Evolutionary conservation across 2,329 filamentous ascomycete genomes (phyloP), one percentile per base, ranked within the genome.

Genomic region (Periglandula ipomoeae): DNA sequence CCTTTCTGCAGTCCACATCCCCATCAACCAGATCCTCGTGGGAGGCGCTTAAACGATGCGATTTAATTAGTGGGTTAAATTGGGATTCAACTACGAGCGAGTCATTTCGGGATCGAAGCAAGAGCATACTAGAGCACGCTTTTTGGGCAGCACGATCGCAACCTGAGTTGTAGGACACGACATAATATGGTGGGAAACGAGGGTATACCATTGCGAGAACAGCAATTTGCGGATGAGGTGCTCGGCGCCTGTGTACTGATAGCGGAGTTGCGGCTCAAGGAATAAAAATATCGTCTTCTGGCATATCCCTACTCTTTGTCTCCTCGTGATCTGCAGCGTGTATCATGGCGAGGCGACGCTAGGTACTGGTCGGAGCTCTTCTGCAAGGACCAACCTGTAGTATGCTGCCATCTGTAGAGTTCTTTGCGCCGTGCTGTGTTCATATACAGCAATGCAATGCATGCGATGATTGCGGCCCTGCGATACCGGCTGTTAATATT

Each of bases 1-100:
- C n/a, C 13, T 24, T n/a, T n/a, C n/a, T 11, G 5, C 38, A 82
- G 78, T 85, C 55, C 81, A 85, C 65, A 83, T 85, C 44, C 82
- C 82, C 54, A 75, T 85, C 55, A 85, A 85, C 75, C 81, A 84
- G 65, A 79, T 84, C 52, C 74, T 85, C 50, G 81, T 85, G 55
- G 81, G 79, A 52, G 80, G 78, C 65, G 80, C 81, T 63, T 84
- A 78, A 70, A 53, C 49, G 35, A 47, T 44, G 23, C 39, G 26
- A 32, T 26, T 10, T 9, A 19, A 30, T 13, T 15, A 7, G 5
- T 23, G 35, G 13, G 11, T 23, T 23, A n/a, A 13, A 10, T 5
- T 26, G 22, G 23, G 24, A 26, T 38, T 38, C 2, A 46, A 40
- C 39, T 30, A 17, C 26, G 41, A 35, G 41, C 44, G 45, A 37